A percentile compares a stretch with the other conserved stretches of the same genome.
Evolutionary conservation across 148 eudicot species (phyloP).

Genomic region (Rhododendron henanense): DNA sequence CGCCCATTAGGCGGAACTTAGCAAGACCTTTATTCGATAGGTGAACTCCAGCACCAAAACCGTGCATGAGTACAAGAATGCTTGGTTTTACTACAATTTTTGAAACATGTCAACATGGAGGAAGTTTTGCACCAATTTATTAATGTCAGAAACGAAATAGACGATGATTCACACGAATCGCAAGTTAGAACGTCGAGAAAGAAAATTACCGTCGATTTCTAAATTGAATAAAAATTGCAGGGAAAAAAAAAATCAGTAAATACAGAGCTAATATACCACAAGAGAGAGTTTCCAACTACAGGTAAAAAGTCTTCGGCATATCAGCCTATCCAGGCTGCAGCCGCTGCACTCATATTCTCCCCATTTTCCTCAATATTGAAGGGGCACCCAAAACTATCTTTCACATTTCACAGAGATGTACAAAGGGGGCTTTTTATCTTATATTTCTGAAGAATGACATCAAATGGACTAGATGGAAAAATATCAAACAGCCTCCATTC

Average conservation of each 20-base stretch:
- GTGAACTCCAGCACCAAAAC: neutral
- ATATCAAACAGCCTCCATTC: constrained; percentile 18
- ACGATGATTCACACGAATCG: neutral
- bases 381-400: constrained; percentile 8
- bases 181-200: neutral
- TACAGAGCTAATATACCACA: neutral
- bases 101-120: neutral
- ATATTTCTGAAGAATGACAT: constrained; percentile 13
- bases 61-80: neutral
- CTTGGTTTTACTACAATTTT: neutral
- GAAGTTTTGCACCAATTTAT: neutral
- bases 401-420: constrained; percentile 20
- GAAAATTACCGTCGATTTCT: neutral
- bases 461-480: constrained; percentile 15
- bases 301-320: neutral
- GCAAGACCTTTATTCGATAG: neutral
- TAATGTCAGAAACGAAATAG: neutral
- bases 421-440: constrained; percentile 1
- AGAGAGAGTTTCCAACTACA: neutral
- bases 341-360: constrained; percentile 8
- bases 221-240: neutral
- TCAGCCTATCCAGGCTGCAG: constrained; percentile 10
- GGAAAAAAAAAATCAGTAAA: neutral
- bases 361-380: constrained; percentile 14
- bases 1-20: too few relatives aligned